These are phyloP conservation scores for Zymoseptoria passerinii DNA, from an alignment of 2,329 filamentous ascomycete genomes.

Conservation along the genomic window DNA sequence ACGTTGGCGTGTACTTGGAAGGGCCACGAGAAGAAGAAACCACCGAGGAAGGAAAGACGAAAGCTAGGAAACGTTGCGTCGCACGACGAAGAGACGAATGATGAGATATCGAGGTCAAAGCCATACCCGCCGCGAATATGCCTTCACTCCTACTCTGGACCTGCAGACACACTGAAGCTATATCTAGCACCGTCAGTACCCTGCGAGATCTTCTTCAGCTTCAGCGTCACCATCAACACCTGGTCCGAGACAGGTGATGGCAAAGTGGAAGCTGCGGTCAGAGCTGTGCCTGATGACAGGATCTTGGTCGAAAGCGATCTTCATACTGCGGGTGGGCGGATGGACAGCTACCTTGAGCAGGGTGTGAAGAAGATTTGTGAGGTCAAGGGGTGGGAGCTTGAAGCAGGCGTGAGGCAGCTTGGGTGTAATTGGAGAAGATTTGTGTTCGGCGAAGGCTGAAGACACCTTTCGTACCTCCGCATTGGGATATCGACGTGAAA, in stretches of 20 bases:
- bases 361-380: constrained; percentile 68
- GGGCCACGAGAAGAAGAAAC: constrained; percentile 56
- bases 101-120: constrained; percentile 30
- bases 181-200: constrained; percentile 69
- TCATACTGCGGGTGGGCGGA: constrained; percentile 68
- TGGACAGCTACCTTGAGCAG: constrained; percentile 70
- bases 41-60: constrained; percentile 50
- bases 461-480: not conserved
- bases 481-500: not conserved
- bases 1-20: constrained; percentile 59
- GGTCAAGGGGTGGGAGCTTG: constrained; percentile 67
- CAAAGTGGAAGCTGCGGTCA: constrained; percentile 59
- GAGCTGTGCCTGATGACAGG: constrained; percentile 64
- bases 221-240: constrained; percentile 72
- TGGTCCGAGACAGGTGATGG: constrained; percentile 36
- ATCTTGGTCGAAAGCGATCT: constrained; percentile 86
- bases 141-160: constrained; percentile 85
- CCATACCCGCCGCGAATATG: constrained; percentile 84
- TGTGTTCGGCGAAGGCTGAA: constrained; percentile 48
- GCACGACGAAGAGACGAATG: constrained; percentile 7
- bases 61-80: constrained; percentile 10
- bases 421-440: constrained; percentile 71
- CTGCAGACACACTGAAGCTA: constrained; percentile 64
- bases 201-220: constrained; percentile 74
- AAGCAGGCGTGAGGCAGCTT: constrained; percentile 60